These are phyloP conservation scores for Gymnopilus junonius DNA, from an alignment of 768 basidiomycete species.

Conservation along the genomic window DNA sequence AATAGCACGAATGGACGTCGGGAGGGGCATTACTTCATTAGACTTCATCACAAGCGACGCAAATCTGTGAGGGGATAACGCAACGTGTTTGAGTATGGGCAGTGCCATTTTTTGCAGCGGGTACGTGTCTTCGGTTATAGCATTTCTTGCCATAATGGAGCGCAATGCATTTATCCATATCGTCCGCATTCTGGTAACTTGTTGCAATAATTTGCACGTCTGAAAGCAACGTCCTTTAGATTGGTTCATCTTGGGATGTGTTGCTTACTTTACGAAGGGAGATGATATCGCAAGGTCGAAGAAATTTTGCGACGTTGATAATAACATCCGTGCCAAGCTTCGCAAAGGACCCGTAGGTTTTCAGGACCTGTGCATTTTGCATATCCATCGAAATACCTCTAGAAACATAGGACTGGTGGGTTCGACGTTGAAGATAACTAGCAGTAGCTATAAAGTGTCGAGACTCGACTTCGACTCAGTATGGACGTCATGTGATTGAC, in stretches of 20 bases:
- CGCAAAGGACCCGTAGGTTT: not conserved
- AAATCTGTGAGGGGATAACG: not conserved
- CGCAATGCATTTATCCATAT: conserved; percentile 4
- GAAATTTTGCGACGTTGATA: not conserved
- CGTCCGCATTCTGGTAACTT: not conserved
- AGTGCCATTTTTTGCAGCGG: not conserved
- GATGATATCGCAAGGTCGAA: not conserved
- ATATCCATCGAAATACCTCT: not conserved
- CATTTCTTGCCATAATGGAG: not conserved
- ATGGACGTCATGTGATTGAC: too few relatives aligned
- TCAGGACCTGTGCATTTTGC: not conserved
- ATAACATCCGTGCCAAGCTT: not conserved
- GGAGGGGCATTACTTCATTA: not conserved
- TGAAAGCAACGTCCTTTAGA: not conserved
- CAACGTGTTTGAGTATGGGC: not conserved
- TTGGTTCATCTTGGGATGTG: too few relatives aligned
- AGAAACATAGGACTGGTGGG: too few relatives aligned
- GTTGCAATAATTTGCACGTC: not conserved
- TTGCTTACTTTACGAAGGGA: not conserved
- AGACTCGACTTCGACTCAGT: too few relatives aligned
- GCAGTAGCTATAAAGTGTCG: too few relatives aligned
- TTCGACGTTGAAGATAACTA: too few relatives aligned
- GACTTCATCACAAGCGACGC: not conserved
- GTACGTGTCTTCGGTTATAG: not conserved
- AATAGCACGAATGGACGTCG: not conserved